A percentile compares a stretch with the other conserved stretches of the same genome.
Evolutionary conservation across 768 basidiomycete genomes (phyloP).

Genomic region (Tremella mesenterica): DNA sequence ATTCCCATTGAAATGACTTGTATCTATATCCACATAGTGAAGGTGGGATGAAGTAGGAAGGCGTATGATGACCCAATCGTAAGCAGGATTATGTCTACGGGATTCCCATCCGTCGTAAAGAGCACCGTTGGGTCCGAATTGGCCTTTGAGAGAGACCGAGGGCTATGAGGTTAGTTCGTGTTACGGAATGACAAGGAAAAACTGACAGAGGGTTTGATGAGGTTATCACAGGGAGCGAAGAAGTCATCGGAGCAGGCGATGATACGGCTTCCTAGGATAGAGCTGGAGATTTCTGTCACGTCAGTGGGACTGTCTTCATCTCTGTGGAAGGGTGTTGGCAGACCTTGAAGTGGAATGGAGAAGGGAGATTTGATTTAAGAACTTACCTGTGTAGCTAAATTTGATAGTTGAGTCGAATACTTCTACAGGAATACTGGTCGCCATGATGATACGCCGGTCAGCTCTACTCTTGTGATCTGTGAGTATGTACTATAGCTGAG

Average conservation of each 20-base stretch:
- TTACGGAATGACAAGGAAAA: background rate
- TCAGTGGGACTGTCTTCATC: background rate
- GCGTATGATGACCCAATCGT: constrained; percentile 91
- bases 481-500: too few species aligned
- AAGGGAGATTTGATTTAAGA: background rate
- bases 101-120: constrained; percentile 92
- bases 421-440: constrained; percentile 2
- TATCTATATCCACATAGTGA: constrained; percentile 84
- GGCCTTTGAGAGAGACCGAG: constrained; percentile 80
- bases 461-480: too few species aligned
- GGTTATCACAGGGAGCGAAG: constrained; percentile 76
- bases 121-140: constrained; percentile 92
- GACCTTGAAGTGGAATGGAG: background rate
- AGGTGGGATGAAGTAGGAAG: constrained; percentile 61
- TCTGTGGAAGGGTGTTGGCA: background rate
- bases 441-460: too few species aligned
- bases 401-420: constrained; percentile 1
- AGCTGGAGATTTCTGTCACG: constrained; percentile 72
- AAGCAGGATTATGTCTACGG: constrained; percentile 72
- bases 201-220: constrained; percentile 71
- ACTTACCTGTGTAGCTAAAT: constrained; percentile 6
- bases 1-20: constrained; percentile 83
- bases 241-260: constrained; percentile 85
- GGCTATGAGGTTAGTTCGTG: constrained; percentile 51
- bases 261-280: constrained; percentile 67